These are phyloP conservation scores for Tetracentron sinense DNA, from an alignment of 164 flowering plant species.

Conservation along the genomic window DNA sequence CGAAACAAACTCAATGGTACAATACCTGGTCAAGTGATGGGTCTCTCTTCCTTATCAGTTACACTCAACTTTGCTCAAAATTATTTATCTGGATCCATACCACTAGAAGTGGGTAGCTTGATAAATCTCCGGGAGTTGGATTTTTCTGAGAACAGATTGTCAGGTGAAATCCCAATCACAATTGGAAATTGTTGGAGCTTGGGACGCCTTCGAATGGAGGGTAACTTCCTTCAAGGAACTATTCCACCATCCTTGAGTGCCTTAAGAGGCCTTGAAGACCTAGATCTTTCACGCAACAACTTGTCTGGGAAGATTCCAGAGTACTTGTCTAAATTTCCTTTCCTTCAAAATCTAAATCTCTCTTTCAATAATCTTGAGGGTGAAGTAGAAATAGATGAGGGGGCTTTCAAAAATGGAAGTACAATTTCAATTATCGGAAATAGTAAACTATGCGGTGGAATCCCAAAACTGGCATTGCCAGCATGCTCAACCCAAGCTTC, in stretches of 20 bases:
- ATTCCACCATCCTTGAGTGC: slow-evolving; percentile 5
- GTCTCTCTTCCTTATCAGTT: neutral
- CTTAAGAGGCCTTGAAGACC: neutral
- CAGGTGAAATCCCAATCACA: slow-evolving; percentile 17
- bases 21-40: slow-evolving; percentile 6
- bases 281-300: slow-evolving; percentile 16
- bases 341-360: slow-evolving; percentile 11
- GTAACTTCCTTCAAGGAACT: slow-evolving; percentile 12
- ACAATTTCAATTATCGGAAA: slow-evolving; percentile 9
- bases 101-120: slow-evolving; percentile 17
- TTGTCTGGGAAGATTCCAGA: slow-evolving; percentile 13
- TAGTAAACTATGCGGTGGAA: slow-evolving; percentile 20
- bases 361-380: slow-evolving; percentile 20
- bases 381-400: slow-evolving; percentile 5
- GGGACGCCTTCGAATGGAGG: slow-evolving; percentile 6
- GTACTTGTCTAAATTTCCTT: neutral
- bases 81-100: slow-evolving; percentile 13
- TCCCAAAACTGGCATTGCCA: slow-evolving; percentile 4
- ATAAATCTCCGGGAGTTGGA: slow-evolving; percentile 6
- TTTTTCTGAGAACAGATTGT: slow-evolving; percentile 16
- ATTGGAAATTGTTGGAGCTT: slow-evolving; percentile 4
- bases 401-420: slow-evolving; percentile 8
- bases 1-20: slow-evolving; percentile 7
- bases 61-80: slow-evolving; percentile 6
- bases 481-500: slow-evolving; percentile 4